Base-by-base conservation (phyloP, 139 green algal genomes). In the Cymbomonas tetramitiformis region DNA sequence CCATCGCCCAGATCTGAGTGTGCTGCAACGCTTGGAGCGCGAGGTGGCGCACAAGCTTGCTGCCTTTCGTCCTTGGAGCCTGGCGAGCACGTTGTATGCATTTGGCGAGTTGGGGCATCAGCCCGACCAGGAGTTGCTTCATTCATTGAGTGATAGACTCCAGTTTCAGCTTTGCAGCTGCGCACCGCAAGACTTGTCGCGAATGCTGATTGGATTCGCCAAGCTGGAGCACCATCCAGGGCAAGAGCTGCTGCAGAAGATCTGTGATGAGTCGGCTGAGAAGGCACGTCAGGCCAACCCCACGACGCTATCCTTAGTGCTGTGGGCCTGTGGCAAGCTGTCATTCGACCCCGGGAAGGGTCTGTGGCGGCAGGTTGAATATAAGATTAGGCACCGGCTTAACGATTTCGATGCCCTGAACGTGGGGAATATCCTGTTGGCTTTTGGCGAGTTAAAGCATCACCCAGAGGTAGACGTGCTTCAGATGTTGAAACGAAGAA, bases 41-140 rank as follows among this genome's bases (percentile, higher is more conserved):
- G n/a, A n/a, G n/a, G n/a, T n/a, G n/a, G n/a, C n/a, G n/a, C n/a
- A n/a, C n/a, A n/a, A n/a, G n/a, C n/a, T n/a, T n/a, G n/a, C n/a
- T n/a, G n/a, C n/a, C n/a, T 44, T 25, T 21, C 3, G n/a, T 1
- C 56, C 69, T 0, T 69, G 77, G 57, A 67, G 72, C 41, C 62
- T 72, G 23, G 61, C 46, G 39, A 83, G 78, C 61, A 51, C 62
- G 40, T 33, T 76, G 12, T 73, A 67, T 58, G 72, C 72, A 2
- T 71, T 68, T 49, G 69, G 63, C 25, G 68, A 65, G 39, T 56
- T 79, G 60, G n/a, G n/a, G n/a, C n/a, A n/a, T n/a, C n/a, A 10
- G 43, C n/a, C n/a, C n/a, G n/a, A n/a, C n/a, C n/a, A n/a, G n/a
- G n/a, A n/a, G n/a, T n/a, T n/a, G n/a, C n/a, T n/a, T 33, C 34